Evolutionary conservation across 1,284 basidiomycete species (phyloP).

Genomic region (Austroboletus rostrupii): DNA sequence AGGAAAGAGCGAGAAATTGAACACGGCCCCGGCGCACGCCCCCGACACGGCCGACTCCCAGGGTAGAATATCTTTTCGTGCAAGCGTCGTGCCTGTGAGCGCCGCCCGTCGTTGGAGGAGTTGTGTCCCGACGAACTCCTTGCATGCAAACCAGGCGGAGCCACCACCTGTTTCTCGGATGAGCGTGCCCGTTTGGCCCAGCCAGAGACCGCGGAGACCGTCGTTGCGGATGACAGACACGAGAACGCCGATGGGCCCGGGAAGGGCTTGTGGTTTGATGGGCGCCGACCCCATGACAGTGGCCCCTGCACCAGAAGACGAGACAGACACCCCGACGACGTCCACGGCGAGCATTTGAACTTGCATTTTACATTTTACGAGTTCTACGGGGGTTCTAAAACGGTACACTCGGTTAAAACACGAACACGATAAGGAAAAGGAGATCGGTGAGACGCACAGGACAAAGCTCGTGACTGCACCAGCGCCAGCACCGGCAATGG

Average conservation of each 20-base stretch:
- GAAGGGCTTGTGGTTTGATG: constrained; percentile 25
- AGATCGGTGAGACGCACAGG: constrained; percentile 50
- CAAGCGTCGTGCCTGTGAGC: constrained; percentile 20
- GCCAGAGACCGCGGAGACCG: constrained; percentile 87
- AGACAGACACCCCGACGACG: constrained; percentile 20
- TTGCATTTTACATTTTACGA: constrained; percentile 98
- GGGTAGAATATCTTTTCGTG: constrained; percentile 49
- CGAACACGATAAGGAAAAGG: not conserved
- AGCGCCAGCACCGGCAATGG: constrained; percentile 80
- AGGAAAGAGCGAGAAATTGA: constrained; percentile 85
- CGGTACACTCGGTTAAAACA: not conserved
- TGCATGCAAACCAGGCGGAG: constrained; percentile 88
- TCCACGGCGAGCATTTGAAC: constrained; percentile 76
- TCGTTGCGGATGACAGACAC: constrained; percentile 59
- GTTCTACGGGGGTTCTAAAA: constrained; percentile 85
- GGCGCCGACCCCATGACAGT: constrained; percentile 3
- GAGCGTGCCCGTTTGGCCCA: constrained; percentile 93
- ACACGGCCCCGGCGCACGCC: constrained; percentile 82
- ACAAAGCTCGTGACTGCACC: constrained; percentile 85
- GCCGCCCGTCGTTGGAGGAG: constrained; percentile 48
- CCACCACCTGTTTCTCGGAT: constrained; percentile 92
- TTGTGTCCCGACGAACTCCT: constrained; percentile 69
- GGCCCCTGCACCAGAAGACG: constrained; percentile 3
- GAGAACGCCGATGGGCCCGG: constrained; percentile 72
- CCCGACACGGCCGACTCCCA: constrained; percentile 86